Evolutionary conservation across 2,329 filamentous ascomycete genomes (phyloP), one percentile per base, ranked within the genome.

Genomic region (Aspergillus vadensis): DNA sequence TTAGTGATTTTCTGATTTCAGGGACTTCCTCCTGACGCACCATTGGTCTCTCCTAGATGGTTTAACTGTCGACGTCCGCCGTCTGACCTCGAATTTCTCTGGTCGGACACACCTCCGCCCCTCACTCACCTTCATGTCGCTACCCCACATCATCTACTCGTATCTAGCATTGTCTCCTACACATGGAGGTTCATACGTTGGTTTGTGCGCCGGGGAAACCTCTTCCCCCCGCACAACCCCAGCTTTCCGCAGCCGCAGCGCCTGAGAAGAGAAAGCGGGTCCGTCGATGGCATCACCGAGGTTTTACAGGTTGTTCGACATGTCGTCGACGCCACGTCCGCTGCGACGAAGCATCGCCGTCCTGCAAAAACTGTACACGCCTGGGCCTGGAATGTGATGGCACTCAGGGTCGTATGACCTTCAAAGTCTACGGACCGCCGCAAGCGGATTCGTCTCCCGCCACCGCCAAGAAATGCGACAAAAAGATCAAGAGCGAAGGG

Each of bases 251-350:
- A n/a, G 17, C 62, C 44, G 48, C 63, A 30, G 60, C 58, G 49
- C 63, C 67, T 52, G 64, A 70, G 50, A 67, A 68, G 15, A 67
- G 69, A 48, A 75, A 74, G 60, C 72, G 74, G 57, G 71, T 74
- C 50, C 73, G 74, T 25, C 67, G 72, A 67, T 78, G 76, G 76
- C 76, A 78, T 64, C 76, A 77, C 49, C 74, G 76, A 32, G 75
- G 75, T 8, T 78, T 78, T 56, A 78, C 76, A 1, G 76, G 76
- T 9, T 79, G 76, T 58, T 73, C 74, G 36, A 77, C 75, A 57
- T 79, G 76, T 62, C 74, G 75, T 51, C 70, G 74, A 36, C 74
- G 76, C 25, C 76, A 78, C 69, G 75, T 72, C 53, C 74, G 71
- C 64, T 76, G 74, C 57, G 74, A 76, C 48, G 74, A 76, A 57